Evolutionary conservation across 768 basidiomycete genomes (phyloP), one percentile per base, ranked within the genome.

Genomic region (Leccinum subgranulosum): DNA sequence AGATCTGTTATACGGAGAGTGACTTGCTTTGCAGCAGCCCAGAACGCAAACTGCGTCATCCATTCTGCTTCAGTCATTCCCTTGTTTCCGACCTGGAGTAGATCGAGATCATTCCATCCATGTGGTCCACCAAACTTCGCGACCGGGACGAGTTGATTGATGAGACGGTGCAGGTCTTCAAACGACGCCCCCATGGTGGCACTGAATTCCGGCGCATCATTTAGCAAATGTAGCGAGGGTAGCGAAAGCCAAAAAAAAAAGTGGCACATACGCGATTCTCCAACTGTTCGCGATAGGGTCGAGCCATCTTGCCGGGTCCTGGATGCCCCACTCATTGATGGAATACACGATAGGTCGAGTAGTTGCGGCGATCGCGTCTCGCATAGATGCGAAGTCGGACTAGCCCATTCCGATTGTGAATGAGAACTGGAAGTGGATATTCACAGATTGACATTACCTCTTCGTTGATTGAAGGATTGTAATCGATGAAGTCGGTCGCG

Each of bases 271-370:
- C 78, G 77, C 74, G 36, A 81, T 81, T 60, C 79, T 74, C 76
- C 81, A 81, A 62, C 79, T 80, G 57, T 82, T 81, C 27, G 78
- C 77, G 15, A 79, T 77, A 33, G 69, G 58, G 39, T 73, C 72
- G 14, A 71, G 75, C 56, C 81, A 80, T 41, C 79, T 71, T 19
- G 79, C 81, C 49, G 80, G 80, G 61, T 81, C 79, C 69, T 80
- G 80, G 21, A 79, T 76, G 28, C 81, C 81, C 75, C 75, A 77
- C 57, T 76, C 77, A 51, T 81, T 81, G 19, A 82, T 74, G 7
- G 80, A 79, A 59, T 78, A 84, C 2, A 81, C 73, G 45, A 83
- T 76, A 4, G 33, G 3, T 7, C 46, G 49, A 12, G 46, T 49
- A 3, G 39, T 45, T 4, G 23, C 17, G 15, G 12, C 27, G 10